Conservation (phyloP, 129 eudicot species). For the Erigeron canadensis region DNA sequence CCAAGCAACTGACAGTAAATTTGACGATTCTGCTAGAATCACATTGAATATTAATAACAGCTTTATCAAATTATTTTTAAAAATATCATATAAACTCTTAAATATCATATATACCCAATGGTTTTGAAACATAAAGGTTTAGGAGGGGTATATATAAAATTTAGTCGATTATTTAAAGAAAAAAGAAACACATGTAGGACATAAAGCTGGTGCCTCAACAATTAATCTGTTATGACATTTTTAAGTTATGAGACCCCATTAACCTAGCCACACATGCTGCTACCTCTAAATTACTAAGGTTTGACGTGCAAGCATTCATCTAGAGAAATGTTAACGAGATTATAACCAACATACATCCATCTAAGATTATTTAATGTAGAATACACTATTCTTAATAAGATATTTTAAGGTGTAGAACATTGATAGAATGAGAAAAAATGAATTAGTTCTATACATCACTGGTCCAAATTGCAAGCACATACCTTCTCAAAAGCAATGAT, state of each 20-base stretch:
- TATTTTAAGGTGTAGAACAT: background rate
- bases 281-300: background rate
- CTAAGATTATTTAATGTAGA: background rate
- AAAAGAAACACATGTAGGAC: too few species aligned
- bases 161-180: too few species aligned
- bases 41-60: background rate
- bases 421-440: background rate
- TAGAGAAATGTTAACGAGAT: background rate
- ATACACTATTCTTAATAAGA: background rate
- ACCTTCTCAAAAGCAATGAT: conserved; percentile 99
- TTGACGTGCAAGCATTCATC: background rate
- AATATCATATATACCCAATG: too few species aligned
- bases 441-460: background rate
- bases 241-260: background rate
- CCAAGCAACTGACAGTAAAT: conserved; percentile 65
- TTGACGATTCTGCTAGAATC: conserved; percentile 80
- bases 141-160: too few species aligned
- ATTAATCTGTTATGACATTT: background rate
- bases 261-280: background rate
- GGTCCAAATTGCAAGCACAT: conserved; percentile 12
- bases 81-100: too few species aligned
- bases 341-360: background rate
- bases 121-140: too few species aligned
- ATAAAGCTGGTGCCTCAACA: background rate
- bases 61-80: background rate